Evolutionary conservation across 768 basidiomycete genomes (phyloP), one percentile per base, ranked within the genome.

Genomic region (Collybiopsis confluens): DNA sequence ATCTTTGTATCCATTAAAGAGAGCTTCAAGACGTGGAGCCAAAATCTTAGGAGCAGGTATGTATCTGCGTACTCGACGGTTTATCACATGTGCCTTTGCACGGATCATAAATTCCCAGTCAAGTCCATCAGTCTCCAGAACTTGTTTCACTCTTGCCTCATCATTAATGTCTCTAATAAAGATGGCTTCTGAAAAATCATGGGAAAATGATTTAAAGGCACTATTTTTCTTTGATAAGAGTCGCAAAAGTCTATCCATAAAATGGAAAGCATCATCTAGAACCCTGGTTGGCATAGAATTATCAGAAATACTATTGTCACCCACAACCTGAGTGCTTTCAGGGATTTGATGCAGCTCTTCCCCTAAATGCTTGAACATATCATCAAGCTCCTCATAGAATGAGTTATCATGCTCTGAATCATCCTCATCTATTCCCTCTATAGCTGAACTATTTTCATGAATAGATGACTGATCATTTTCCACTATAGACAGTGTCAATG

Each of bases 151-250:
- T 6, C 35, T 36, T 0, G 24, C 46, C 38, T 56, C 48, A 36
- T 59, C 55, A 16, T 45, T 26, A 2, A 16, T 20, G 13, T 56
- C 58, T 4, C 45, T 45, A 45, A 59, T 52, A n/a, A 59, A 55
- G 18, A 56, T 54, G 1, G 28, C 44, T 41, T 48, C 51, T 16
- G 44, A 30, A 35, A 57, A 57, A 16, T 47, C 24, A 37, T 52
- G 56, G 1, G 56, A 26, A 41, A 57, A 57, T n/a, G 44, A 43
- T 20, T 54, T 54, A 40, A 37, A 57, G 3, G 52, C 56, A 4
- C 52, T 30, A 23, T 57, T 52, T n/a, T 51, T 52, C 38, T 57
- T 57, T 18, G 51, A 40, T 2, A 57, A 35, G 3, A 48, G 23
- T 20, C 45, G 43, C 5, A 41, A 23, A 16, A 54, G 38, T 5